These are phyloP conservation scores for Effrenium voratum DNA, from an alignment of 73 alveolate genomes.

Conservation along the genomic window DNA sequence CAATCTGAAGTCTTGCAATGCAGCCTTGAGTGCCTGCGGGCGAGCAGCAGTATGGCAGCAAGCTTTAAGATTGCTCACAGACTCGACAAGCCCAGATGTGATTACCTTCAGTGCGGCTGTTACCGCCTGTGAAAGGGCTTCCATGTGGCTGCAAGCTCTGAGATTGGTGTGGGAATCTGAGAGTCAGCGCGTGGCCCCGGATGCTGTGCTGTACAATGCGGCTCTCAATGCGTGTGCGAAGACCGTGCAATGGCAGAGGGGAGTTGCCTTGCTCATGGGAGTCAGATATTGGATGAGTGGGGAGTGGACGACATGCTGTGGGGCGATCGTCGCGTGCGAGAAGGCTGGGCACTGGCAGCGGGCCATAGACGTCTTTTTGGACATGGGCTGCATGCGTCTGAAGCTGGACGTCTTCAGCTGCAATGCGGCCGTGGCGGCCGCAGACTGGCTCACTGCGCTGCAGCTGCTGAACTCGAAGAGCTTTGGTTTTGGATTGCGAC, in stretches of 20 bases:
- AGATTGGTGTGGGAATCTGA: too few species aligned
- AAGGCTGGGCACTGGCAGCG: background rate
- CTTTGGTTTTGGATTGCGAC: too few species aligned
- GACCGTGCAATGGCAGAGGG: background rate
- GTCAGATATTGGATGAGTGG: background rate
- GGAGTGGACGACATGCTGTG: background rate
- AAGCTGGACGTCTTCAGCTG: background rate
- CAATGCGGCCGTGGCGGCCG: background rate
- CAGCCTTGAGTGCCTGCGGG: background rate
- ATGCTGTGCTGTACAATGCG: background rate
- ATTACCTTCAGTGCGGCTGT: too few species aligned
- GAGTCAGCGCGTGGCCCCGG: background rate
- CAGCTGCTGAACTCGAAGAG: too few species aligned
- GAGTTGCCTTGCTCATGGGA: background rate
- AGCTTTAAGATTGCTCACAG: background rate
- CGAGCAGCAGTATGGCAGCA: background rate
- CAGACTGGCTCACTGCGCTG: too few species aligned
- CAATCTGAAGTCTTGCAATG: background rate
- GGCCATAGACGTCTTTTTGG: background rate
- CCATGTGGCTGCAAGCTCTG: too few species aligned
- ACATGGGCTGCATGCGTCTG: background rate
- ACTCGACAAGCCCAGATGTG: background rate
- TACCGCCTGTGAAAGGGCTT: too few species aligned
- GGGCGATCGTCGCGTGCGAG: background rate
- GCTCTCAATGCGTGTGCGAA: background rate